phyloP scores from a whole-genome alignment of 371 early-diverging fungal species.

The Circinella minor region DNA sequence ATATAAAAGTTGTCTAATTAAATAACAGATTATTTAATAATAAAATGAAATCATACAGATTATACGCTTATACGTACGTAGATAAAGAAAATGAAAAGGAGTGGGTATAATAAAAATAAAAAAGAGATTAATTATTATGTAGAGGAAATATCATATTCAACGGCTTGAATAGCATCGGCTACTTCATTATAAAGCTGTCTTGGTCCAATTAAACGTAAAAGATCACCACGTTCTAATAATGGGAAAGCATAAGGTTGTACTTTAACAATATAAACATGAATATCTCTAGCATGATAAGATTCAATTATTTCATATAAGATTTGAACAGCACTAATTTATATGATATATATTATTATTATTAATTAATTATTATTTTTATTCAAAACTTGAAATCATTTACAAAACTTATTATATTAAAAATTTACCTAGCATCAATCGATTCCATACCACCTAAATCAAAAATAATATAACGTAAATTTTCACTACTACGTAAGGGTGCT shows the following conservation, averaged over 20 bases:
- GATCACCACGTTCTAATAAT: constrained; percentile 65
- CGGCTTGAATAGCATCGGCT: constrained; percentile 34
- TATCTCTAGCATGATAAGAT: constrained; percentile 71
- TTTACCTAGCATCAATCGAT: constrained; percentile 79
- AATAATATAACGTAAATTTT: constrained; percentile 60
- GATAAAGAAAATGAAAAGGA: no score
- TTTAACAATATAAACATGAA: constrained; percentile 80
- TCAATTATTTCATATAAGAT: constrained; percentile 81
- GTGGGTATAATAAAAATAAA: neutral
- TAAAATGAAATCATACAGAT: no score
- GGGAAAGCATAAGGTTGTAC: constrained; percentile 66
- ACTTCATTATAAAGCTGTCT: constrained; percentile 50
- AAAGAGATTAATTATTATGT: neutral
- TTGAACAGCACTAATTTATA: constrained; percentile 68
- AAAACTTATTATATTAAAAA: neutral
- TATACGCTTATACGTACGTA: no score
- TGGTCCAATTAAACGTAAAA: constrained; percentile 64
- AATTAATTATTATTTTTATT: no score
- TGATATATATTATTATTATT: no score
- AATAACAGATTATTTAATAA: no score
- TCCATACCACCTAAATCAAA: constrained; percentile 88
- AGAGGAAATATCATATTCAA: constrained; percentile 33
- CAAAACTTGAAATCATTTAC: no score
- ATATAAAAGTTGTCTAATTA: no score
- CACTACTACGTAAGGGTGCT: constrained; percentile 64